phyloP scores from a whole-genome alignment of 257 asterid genomes.

The Linderniella brevidens region DNA sequence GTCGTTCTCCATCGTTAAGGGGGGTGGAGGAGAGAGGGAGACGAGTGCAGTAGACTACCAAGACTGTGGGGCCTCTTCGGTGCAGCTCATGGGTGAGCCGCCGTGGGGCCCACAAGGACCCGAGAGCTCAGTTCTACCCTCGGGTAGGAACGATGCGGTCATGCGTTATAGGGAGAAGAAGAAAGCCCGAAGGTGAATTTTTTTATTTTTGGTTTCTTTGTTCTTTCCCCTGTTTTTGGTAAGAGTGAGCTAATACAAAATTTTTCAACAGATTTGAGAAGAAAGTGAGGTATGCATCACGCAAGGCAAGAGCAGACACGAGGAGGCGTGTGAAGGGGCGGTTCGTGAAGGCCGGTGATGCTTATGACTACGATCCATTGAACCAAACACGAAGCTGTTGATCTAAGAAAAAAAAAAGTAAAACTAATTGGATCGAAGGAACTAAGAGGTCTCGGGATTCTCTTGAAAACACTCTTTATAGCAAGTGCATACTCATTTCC shows the following conservation, averaged over 20 bases:
- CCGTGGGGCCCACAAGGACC: constrained; percentile 49
- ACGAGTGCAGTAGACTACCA: constrained; percentile 37
- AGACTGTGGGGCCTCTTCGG: constrained; percentile 61
- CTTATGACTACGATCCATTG: constrained; percentile 78
- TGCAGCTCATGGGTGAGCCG: constrained; percentile 47
- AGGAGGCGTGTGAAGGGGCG: constrained; percentile 95
- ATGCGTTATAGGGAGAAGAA: constrained; percentile 93
- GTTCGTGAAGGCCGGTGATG: constrained; percentile 88
- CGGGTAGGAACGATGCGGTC: constrained; percentile 69
- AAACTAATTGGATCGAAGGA: no score
- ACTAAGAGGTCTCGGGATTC: no score
- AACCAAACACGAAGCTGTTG: constrained; percentile 57
- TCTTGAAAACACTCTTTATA: no score
- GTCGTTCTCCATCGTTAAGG: no score
- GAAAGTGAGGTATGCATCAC: constrained; percentile 83
- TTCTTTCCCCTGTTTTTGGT: not conserved
- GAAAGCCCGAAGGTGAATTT: constrained; percentile 41
- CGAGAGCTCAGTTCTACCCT: constrained; percentile 41
- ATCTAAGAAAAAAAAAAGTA: constrained; percentile 9
- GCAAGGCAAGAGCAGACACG: constrained; percentile 94
- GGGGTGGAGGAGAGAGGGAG: no score
- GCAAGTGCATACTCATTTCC: no score
- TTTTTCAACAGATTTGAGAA: constrained; percentile 53
- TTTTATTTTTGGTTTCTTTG: not conserved
- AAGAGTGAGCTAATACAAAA: not conserved